Conservation (phyloP, 441 rosid genomes). For the Aleurites moluccanus region DNA sequence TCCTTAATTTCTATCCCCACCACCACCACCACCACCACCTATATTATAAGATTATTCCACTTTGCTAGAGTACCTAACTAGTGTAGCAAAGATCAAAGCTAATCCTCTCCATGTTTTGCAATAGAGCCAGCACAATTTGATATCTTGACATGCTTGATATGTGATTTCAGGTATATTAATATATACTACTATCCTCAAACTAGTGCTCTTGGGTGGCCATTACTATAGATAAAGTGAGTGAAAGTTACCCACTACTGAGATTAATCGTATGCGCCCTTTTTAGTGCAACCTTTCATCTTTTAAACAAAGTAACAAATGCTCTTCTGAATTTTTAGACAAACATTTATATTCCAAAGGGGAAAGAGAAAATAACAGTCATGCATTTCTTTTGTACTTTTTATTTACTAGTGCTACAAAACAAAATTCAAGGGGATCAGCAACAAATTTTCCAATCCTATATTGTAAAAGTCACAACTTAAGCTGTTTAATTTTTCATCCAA, state of each 20-base stretch:
- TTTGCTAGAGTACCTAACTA: neutral
- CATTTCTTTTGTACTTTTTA: neutral
- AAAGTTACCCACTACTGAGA: slow-evolving; percentile 19
- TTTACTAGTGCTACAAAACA: neutral
- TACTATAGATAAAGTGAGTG: slow-evolving; percentile 10
- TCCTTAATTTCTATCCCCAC: slow-evolving; percentile 22
- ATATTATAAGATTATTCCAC: slow-evolving; percentile 16
- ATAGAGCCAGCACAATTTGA: slow-evolving; percentile 21
- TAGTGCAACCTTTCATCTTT: neutral
- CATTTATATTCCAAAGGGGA: neutral
- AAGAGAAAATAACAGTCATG: neutral
- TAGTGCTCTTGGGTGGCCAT: slow-evolving; percentile 24
- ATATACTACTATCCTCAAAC: neutral
- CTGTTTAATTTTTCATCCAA: neutral
- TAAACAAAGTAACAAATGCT: slow-evolving; percentile 1
- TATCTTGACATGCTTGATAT: neutral
- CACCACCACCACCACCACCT: slow-evolving; percentile 25
- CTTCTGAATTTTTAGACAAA: neutral
- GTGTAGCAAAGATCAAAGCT: slow-evolving; percentile 8
- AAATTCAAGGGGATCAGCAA: neutral
- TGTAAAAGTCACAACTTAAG: neutral
- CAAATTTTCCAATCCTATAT: neutral
- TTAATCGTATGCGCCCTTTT: neutral
- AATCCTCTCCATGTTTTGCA: slow-evolving; percentile 9
- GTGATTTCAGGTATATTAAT: neutral